Conservation (phyloP, 768 basidiomycete genomes). For the Cystofilobasidium macerans region DNA sequence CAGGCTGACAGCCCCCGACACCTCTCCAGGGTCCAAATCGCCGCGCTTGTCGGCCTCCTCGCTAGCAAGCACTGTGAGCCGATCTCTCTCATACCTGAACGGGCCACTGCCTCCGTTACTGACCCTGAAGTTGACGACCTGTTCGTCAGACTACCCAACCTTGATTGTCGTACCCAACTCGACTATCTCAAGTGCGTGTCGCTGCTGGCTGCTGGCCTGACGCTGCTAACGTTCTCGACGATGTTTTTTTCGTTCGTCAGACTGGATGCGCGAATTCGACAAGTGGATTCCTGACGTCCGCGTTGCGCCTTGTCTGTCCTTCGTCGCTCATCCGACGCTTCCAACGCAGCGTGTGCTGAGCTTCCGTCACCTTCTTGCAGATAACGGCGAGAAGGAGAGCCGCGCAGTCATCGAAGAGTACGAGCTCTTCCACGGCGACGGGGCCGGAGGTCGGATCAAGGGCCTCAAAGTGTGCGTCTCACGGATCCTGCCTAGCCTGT, state of each 20-base stretch:
- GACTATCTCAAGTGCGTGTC: slow-evolving; percentile 26
- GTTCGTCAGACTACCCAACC: slow-evolving; percentile 52
- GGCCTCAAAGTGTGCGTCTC: slow-evolving; percentile 42
- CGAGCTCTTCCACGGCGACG: slow-evolving; percentile 57
- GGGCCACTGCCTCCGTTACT: not conserved
- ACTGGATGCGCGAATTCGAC: slow-evolving; percentile 86
- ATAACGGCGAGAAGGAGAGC: slow-evolving; percentile 62
- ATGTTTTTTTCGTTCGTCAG: slow-evolving; percentile 6
- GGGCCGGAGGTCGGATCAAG: slow-evolving; percentile 34
- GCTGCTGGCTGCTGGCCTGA: not conserved
- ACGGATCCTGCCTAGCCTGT: not conserved
- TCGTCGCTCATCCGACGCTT: not conserved
- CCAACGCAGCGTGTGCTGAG: not conserved
- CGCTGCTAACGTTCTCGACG: not conserved
- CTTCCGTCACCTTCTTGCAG: not conserved
- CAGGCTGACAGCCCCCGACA: too few species aligned
- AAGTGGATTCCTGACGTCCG: slow-evolving; percentile 48
- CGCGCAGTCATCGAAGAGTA: slow-evolving; percentile 69
- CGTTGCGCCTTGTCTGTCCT: not conserved
- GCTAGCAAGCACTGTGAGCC: slow-evolving; percentile 41
- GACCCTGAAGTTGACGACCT: not conserved
- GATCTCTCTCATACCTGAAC: too few species aligned
- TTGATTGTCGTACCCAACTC: slow-evolving; percentile 94
- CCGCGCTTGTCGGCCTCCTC: slow-evolving; percentile 64
- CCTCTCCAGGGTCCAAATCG: slow-evolving; percentile 77